These are phyloP conservation scores for Syzygium oleosum DNA, from an alignment of 345 rosid species.

Conservation along the genomic window DNA sequence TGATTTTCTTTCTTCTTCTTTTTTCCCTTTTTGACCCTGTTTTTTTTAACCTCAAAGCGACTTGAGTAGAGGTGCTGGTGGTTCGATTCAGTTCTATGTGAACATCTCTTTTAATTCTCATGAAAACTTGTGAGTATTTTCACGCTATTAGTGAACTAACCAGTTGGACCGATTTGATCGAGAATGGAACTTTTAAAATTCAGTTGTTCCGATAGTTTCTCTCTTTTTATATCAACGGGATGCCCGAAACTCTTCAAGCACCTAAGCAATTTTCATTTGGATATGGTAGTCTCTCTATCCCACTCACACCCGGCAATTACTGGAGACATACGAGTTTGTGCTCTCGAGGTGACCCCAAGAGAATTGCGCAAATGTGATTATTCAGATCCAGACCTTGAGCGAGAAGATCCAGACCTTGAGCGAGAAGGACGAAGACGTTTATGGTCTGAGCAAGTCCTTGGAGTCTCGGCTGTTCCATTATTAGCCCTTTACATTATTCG, in stretches of 20 bases:
- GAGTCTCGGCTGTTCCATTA: not conserved
- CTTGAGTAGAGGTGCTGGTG: rapidly evolving
- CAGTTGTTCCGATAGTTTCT: rapidly evolving
- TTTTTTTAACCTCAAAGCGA: rapidly evolving
- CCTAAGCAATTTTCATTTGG: not conserved
- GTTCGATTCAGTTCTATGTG: not conserved
- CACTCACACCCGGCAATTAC: not conserved
- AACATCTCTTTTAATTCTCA: not conserved
- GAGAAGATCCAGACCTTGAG: too few species aligned
- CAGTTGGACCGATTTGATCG: rapidly evolving
- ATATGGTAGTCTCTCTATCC: rapidly evolving
- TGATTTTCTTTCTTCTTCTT: not conserved
- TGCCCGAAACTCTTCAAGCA: too few species aligned
- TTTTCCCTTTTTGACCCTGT: too few species aligned
- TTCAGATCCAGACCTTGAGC: not conserved
- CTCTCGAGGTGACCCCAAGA: not conserved
- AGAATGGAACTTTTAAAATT: not conserved
- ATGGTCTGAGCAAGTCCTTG: not conserved
- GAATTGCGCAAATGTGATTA: not conserved
- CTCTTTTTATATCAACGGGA: not conserved
- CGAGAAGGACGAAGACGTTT: not conserved
- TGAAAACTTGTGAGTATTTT: not conserved
- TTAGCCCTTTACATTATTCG: not conserved
- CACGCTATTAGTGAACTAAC: rapidly evolving
- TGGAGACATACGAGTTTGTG: not conserved